Percentiles rank a stretch among this genome's conserved stretches.
These are phyloP conservation scores for Marasmius tenuissimus DNA, from an alignment of 1,284 basidiomycete species.

Conservation along the genomic window DNA sequence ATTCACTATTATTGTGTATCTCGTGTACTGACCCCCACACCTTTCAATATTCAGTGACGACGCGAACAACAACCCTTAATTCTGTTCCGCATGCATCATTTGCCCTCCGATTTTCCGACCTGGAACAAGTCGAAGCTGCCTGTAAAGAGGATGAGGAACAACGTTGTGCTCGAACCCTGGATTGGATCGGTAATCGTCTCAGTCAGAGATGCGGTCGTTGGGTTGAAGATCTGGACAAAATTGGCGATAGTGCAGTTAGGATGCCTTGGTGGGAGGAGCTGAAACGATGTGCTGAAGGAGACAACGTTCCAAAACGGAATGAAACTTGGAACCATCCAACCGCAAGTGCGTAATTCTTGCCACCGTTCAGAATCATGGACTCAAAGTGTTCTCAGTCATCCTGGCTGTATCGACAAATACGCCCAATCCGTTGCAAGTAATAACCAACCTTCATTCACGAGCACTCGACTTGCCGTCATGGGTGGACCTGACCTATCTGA, in stretches of 20 bases:
- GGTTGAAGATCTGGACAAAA: conserved; percentile 58
- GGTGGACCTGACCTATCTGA: conserved; percentile 70
- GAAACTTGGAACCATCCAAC: conserved; percentile 86
- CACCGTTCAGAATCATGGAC: background rate
- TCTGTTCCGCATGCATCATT: conserved; percentile 72
- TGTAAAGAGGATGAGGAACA: conserved; percentile 75
- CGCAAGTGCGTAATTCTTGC: conserved; percentile 51
- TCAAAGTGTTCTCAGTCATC: conserved; percentile 50
- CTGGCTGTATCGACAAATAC: conserved; percentile 75
- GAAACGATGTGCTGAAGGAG: conserved; percentile 70
- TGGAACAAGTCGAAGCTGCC: conserved; percentile 64
- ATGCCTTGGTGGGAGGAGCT: conserved; percentile 87
- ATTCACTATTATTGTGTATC: conserved; percentile 10
- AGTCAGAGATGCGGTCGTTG: conserved; percentile 59
- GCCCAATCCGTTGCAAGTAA: conserved; percentile 73
- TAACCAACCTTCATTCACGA: conserved; percentile 67
- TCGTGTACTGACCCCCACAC: background rate
- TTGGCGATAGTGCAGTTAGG: conserved; percentile 40
- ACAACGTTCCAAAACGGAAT: conserved; percentile 62
- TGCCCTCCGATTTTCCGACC: conserved; percentile 71
- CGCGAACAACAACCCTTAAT: conserved; percentile 69
- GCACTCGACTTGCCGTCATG: conserved; percentile 68
- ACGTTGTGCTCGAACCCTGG: conserved; percentile 71
- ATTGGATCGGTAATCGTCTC: conserved; percentile 78
- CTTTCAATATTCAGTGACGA: conserved; percentile 52